Base-by-base conservation (phyloP, 1,284 basidiomycete genomes). In the Irpex sp. region DNA sequence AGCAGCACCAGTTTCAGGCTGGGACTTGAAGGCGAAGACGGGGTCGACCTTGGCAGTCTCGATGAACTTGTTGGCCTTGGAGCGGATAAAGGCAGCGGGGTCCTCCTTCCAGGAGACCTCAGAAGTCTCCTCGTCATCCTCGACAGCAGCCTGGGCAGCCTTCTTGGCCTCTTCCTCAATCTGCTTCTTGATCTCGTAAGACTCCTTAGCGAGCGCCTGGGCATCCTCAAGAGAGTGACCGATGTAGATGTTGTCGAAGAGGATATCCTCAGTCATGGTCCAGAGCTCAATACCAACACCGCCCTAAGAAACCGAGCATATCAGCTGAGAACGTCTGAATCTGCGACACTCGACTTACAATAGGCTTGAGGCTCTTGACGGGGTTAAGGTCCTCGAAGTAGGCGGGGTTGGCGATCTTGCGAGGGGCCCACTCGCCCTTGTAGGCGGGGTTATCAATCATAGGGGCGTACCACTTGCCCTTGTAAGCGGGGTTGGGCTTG, bases 191-290 rank as follows among this genome's bases (percentile, higher is more conserved):
- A 95, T 74, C 68, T 87, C 84, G 78, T 90, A 97, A 17, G 94
- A 93, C 78, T 95, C 92, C 51, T 83, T 79, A 64, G 94, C 93
- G 69, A 98, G 80, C 13, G 79, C 77, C 76, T 90, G 88, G 68
- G 95, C 95, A 67, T 96, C 92, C 57, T 86, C 85, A 63, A 85
- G 75, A 36, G 94, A 95, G 82, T 95, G 89, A 65, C 95, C 95
- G 66, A 98, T 78, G 81, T 94, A 98, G 72, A 98, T 87, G 83
- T 97, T 95, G 79, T 94, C 88, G 76, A 95, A 97, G 70, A 97
- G 86, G 70, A 97, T 97, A 74, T 96, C 93, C 78, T 97, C 95
- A 57, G 94, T 96, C 96, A 98, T 98, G 62, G 95, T 96, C 95
- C 95, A 98, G 71, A 98, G 87, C 78, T 98, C 95, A 66, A 98